Percentiles rank a stretch among this genome's conserved stretches.
Evolutionary conservation across 2,329 filamentous ascomycete species (phyloP).

Genomic region (Lasiodiplodia sp.): DNA sequence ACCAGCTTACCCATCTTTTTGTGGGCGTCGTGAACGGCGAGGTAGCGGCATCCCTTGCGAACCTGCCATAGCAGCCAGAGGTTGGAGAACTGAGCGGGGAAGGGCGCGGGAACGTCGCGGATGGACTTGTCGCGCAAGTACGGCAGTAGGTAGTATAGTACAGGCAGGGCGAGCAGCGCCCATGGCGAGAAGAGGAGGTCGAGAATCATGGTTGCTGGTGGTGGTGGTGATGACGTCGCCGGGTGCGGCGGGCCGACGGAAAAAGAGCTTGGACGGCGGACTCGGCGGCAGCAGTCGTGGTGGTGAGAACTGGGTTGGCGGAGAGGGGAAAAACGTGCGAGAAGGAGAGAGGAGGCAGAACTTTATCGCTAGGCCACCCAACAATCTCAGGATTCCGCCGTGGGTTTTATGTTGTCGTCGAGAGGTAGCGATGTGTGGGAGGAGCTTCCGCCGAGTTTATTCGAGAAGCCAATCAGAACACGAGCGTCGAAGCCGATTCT

Average conservation of each 20-base stretch:
- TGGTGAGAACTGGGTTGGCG: not conserved
- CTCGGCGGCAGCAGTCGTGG: not conserved
- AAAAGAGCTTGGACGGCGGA: not conserved
- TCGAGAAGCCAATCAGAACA: constrained; percentile 1
- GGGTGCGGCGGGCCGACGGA: not conserved
- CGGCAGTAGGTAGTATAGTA: constrained; percentile 65
- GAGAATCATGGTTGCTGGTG: constrained; percentile 37
- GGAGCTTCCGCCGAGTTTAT: constrained; percentile 9
- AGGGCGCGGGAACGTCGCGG: constrained; percentile 66
- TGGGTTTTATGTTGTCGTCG: constrained; percentile 6
- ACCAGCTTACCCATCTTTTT: constrained; percentile 80
- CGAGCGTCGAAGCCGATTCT: constrained; percentile 10
- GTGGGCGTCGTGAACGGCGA: constrained; percentile 75
- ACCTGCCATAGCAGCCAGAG: constrained; percentile 75
- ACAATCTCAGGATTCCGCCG: not conserved
- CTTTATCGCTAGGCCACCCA: not conserved
- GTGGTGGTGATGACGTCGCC: not conserved
- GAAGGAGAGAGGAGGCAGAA: not conserved
- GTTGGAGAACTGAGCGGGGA: constrained; percentile 73
- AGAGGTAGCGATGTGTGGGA: not conserved
- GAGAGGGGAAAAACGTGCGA: not conserved
- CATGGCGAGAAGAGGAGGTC: constrained; percentile 54
- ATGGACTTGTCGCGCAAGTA: constrained; percentile 67
- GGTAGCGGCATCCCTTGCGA: constrained; percentile 66
- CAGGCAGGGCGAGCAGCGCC: constrained; percentile 56